Percentiles rank a stretch among this genome's conserved stretches.
Evolutionary conservation across 345 rosid genomes (phyloP).

Genomic region (Populus simonii): DNA sequence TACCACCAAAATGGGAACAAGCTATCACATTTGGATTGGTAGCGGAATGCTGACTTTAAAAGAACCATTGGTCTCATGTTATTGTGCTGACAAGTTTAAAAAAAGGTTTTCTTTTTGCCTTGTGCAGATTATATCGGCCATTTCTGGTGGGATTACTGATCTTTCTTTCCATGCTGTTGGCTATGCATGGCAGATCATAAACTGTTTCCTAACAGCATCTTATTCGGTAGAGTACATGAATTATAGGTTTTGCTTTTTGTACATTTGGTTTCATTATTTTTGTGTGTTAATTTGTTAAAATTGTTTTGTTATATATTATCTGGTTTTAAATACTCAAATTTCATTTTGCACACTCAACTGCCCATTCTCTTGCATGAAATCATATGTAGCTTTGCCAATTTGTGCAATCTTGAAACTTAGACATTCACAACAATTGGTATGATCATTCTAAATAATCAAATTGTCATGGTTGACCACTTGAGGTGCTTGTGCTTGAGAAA

Average conservation of each 20-base stretch:
- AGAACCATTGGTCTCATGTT: not conserved
- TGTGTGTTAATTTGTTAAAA: not conserved
- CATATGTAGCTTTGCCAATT: not conserved
- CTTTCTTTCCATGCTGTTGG: conserved; percentile 86
- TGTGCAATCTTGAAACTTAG: not conserved
- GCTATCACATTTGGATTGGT: not conserved
- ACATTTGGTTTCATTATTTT: not conserved
- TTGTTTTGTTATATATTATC: not conserved
- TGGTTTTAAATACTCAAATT: not conserved
- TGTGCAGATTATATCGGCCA: conserved; percentile 82
- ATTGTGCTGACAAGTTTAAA: not conserved
- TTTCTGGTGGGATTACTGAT: conserved; percentile 96
- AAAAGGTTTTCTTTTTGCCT: conserved; percentile 6
- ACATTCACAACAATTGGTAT: not conserved
- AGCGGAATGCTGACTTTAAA: not conserved
- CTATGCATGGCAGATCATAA: conserved; percentile 86
- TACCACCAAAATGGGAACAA: not conserved
- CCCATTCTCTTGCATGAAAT: not conserved
- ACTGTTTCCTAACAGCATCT: conserved; percentile 90
- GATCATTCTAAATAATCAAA: not conserved
- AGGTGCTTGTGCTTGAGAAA: not conserved
- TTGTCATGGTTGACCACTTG: not conserved
- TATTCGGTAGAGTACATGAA: conserved; percentile 70
- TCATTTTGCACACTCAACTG: not conserved
- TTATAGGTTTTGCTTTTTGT: conserved; percentile 5